These are phyloP conservation scores for Backusella macrospora DNA, from an alignment of 192 early-diverging fungal species.

Conservation along the genomic window DNA sequence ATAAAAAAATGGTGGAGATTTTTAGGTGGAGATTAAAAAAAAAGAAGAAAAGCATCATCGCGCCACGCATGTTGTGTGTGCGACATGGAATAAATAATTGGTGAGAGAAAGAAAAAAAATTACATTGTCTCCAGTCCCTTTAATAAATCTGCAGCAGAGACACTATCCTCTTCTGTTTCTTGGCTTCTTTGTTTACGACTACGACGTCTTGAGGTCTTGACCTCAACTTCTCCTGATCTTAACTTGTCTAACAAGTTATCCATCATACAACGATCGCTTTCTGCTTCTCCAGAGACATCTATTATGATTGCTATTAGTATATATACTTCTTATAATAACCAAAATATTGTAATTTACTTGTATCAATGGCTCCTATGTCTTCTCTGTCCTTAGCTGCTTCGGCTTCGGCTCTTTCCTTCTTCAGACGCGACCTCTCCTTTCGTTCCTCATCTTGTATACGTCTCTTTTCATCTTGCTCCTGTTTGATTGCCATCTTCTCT, in stretches of 20 bases:
- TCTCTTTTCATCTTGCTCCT: constrained; percentile 43
- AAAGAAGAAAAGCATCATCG: neutral
- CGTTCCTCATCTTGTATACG: constrained; percentile 37
- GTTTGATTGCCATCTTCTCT: constrained; percentile 34
- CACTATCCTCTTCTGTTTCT: neutral
- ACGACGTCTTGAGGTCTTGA: constrained; percentile 24
- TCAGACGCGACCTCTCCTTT: constrained; percentile 14
- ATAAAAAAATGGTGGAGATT: neutral
- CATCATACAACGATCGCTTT: constrained; percentile 71
- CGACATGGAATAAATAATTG: neutral
- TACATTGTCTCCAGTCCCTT: neutral
- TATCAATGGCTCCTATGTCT: constrained; percentile 42
- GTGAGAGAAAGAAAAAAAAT: neutral
- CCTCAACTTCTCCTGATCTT: constrained; percentile 64
- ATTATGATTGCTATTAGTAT: neutral
- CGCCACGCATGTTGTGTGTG: constrained; percentile 4
- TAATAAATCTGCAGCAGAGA: constrained; percentile 16
- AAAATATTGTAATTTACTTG: neutral
- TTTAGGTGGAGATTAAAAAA: constrained; percentile 8
- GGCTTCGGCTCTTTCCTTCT: constrained; percentile 12
- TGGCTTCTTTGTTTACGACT: neutral
- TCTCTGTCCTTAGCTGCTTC: constrained; percentile 19
- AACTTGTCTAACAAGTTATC: constrained; percentile 75
- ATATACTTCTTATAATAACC: neutral
- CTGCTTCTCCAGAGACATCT: constrained; percentile 19